Evolutionary conservation across 2,329 filamentous ascomycete genomes (phyloP).

Genomic region (Emergomyces orientalis): DNA sequence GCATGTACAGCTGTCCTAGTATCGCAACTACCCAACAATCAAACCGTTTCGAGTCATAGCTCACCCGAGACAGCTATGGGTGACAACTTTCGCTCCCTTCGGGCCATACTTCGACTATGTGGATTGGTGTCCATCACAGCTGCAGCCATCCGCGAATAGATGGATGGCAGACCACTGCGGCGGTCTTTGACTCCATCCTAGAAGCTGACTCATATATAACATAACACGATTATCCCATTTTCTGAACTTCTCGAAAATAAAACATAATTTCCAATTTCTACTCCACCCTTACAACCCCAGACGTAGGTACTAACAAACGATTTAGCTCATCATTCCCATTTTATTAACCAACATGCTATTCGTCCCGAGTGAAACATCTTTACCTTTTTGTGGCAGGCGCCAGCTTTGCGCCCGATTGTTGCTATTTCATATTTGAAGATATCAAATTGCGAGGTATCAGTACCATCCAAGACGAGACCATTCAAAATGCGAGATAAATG

Average conservation of each 20-base stretch:
- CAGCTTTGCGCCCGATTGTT: too few relatives aligned
- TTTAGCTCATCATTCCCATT: not conserved
- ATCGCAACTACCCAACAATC: not conserved
- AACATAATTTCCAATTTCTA: too few relatives aligned
- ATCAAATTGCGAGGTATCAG: not conserved
- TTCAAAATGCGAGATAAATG: not conserved
- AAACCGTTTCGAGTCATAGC: not conserved
- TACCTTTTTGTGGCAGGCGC: too few relatives aligned
- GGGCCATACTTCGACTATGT: too few relatives aligned
- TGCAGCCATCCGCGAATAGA: not conserved
- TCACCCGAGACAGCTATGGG: not conserved
- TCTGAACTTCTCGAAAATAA: too few relatives aligned
- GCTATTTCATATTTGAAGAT: not conserved
- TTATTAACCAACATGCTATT: not conserved
- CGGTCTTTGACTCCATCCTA: too few relatives aligned
- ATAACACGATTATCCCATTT: too few relatives aligned
- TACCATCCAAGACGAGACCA: not conserved
- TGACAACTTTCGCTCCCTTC: not conserved
- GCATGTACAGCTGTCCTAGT: not conserved
- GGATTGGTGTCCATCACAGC: not conserved
- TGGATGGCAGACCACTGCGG: not conserved
- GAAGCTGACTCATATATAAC: too few relatives aligned
- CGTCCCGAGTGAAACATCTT: not conserved
- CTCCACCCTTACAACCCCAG: too few relatives aligned
- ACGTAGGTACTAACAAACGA: too few relatives aligned